Evolutionary conservation across 306 rosid genomes (phyloP), one percentile per base, ranked within the genome.

Genomic region (Fagus sylvatica): DNA sequence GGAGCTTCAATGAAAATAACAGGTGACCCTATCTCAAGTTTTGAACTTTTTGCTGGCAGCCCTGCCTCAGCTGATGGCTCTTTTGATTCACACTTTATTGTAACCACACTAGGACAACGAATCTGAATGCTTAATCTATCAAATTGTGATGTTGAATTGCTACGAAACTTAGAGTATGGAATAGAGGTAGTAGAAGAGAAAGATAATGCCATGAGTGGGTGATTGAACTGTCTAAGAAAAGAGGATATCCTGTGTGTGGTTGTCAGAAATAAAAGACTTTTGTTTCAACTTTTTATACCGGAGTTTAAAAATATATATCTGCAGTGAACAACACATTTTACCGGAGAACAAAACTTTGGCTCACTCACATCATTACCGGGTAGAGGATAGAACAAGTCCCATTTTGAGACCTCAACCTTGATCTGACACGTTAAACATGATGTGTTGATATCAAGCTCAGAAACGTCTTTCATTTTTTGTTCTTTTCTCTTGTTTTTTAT

Each of bases 11-110:
- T 77, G 2, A 94, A 76, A 39, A 94, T 81, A 28, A 94, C 62
- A 40, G 98, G 97, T 53, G 97, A 94, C 69, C 98, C 97, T 76
- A 89, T 81, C 51, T 77, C 90, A 33, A 92, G 80, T 79, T 89
- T 88, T n/a, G 83, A 53, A 43, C 64, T 54, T 79, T 80, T 79
- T 10, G 74, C 76, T 16, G 57, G 33, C 60, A 46, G 60, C 43
- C 73, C 67, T 40, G 56, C 32, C 41, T 83, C 85, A 5, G 33
- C 80, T 19, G 84, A 55, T 49, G 89, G 71, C 33, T 83, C 93
- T 70, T 76, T 82, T 5, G 87, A 81, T 78, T 86, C 92, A 73
- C 97, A 84, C 78, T 28, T 86, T 9, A 88, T 49, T 22, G 33
- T 36, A 42, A 80, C 12, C 8, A 46, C 42, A 62, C 34, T 79